phyloP scores from a whole-genome alignment of 2,329 filamentous ascomycete species.

The Talaromyces sp. region DNA sequence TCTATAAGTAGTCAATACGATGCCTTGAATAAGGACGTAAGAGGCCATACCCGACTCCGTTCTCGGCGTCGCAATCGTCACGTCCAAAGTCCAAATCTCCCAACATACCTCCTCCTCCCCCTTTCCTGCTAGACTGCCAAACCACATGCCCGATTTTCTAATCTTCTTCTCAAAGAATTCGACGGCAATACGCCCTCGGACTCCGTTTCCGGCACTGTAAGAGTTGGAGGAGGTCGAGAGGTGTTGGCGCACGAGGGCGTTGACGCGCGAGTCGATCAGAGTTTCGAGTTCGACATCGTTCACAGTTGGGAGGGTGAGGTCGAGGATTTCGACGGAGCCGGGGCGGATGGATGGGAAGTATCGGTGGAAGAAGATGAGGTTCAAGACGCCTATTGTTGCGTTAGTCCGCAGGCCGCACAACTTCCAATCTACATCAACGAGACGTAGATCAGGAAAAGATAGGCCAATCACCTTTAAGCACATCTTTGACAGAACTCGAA shows the following conservation, averaged over 20 bases:
- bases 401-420: background rate
- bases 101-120: slow-evolving; percentile 93
- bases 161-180: slow-evolving; percentile 94
- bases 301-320: slow-evolving; percentile 84
- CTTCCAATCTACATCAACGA: too few relatives aligned
- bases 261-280: slow-evolving; percentile 83
- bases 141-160: slow-evolving; percentile 71
- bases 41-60: slow-evolving; percentile 73
- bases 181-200: slow-evolving; percentile 74
- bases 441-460: background rate
- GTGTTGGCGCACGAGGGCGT: slow-evolving; percentile 71
- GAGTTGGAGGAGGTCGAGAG: slow-evolving; percentile 59
- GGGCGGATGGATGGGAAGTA: slow-evolving; percentile 88
- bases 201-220: slow-evolving; percentile 51
- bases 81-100: slow-evolving; percentile 92
- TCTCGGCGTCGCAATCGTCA: slow-evolving; percentile 84
- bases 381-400: slow-evolving; percentile 69
- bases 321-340: slow-evolving; percentile 80
- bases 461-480: slow-evolving; percentile 71
- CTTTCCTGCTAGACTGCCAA: slow-evolving; percentile 52
- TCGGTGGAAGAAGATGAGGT: slow-evolving; percentile 98
- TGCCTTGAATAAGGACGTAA: background rate
- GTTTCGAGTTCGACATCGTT: slow-evolving; percentile 88
- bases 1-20: slow-evolving; percentile 51
- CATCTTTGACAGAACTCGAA: slow-evolving; percentile 81